Conservation (phyloP, 176 grass and related monocot genomes). For the Calamus simplicifolius region DNA sequence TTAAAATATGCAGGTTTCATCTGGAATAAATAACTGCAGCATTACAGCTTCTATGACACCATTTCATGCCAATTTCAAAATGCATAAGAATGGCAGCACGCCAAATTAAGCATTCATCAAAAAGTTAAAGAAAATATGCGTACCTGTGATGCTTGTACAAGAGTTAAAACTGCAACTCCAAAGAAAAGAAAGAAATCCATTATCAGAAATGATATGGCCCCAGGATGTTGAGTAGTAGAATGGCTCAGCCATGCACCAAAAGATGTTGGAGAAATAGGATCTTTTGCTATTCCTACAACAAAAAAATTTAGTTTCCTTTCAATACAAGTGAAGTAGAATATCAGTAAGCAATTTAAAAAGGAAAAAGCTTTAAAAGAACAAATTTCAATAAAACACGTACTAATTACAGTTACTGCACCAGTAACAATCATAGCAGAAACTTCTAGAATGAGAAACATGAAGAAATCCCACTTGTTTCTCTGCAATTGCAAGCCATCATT, state of each 20-base stretch:
- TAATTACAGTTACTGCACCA: constrained; percentile 65
- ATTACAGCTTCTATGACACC: too few relatives aligned
- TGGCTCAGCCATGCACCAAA: constrained; percentile 75
- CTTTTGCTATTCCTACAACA: constrained; percentile 56
- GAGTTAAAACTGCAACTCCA: constrained; percentile 62
- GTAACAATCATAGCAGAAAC: constrained; percentile 95
- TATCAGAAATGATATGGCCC: constrained; percentile 54
- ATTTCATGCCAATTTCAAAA: too few relatives aligned
- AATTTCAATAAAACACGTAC: constrained; percentile 34
- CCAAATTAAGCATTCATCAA: too few relatives aligned
- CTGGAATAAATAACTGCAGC: too few relatives aligned
- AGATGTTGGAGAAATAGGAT: constrained; percentile 58
- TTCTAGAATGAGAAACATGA: constrained; percentile 97
- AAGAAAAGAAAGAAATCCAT: constrained; percentile 86
- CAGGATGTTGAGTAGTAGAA: constrained; percentile 62
- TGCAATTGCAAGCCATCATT: constrained; percentile 55
- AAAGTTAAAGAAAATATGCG: not conserved
- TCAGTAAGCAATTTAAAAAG: too few relatives aligned
- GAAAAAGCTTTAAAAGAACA: constrained; percentile 20
- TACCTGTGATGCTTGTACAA: constrained; percentile 93
- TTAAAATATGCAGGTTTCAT: too few relatives aligned
- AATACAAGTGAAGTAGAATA: not conserved
- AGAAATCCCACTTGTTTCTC: constrained; percentile 99
- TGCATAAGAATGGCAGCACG: too few relatives aligned
- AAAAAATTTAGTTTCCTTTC: not conserved